phyloP scores from a whole-genome alignment of 441 rosid species.

The Erodium texanum region DNA sequence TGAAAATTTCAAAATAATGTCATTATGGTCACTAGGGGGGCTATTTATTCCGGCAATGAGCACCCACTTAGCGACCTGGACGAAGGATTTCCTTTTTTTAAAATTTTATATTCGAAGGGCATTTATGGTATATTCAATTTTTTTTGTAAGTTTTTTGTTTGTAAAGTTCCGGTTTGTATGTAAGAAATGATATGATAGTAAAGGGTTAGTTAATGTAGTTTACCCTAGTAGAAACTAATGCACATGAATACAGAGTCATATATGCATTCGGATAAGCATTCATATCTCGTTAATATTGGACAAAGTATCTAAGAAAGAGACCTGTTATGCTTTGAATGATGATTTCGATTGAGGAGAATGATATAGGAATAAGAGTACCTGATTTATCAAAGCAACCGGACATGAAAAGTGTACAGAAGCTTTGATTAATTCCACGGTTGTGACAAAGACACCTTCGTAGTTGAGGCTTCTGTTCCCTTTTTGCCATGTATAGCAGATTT shows the following conservation, averaged over 20 bases:
- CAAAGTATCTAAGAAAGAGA: background rate
- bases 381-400: background rate
- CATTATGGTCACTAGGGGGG: too few relatives aligned
- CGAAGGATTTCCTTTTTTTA: too few relatives aligned
- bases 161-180: too few relatives aligned
- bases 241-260: background rate
- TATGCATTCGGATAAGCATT: background rate
- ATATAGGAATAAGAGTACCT: constrained; percentile 19
- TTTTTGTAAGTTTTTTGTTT: too few relatives aligned
- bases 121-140: too few relatives aligned
- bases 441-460: constrained; percentile 48
- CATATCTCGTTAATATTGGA: background rate
- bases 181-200: too few relatives aligned
- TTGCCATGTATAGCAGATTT: constrained; percentile 51
- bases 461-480: constrained; percentile 56
- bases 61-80: too few relatives aligned
- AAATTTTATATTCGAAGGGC: too few relatives aligned
- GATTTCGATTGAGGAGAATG: background rate
- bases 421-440: constrained; percentile 61
- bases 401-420: constrained; percentile 11
- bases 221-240: background rate
- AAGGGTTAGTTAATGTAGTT: too few relatives aligned
- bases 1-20: too few relatives aligned
- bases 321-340: background rate
- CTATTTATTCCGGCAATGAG: too few relatives aligned